Evolutionary conservation across 1,139 yeast genomes (phyloP), one percentile per base, ranked within the genome.

Genomic region (Protomyces macrosporus): DNA sequence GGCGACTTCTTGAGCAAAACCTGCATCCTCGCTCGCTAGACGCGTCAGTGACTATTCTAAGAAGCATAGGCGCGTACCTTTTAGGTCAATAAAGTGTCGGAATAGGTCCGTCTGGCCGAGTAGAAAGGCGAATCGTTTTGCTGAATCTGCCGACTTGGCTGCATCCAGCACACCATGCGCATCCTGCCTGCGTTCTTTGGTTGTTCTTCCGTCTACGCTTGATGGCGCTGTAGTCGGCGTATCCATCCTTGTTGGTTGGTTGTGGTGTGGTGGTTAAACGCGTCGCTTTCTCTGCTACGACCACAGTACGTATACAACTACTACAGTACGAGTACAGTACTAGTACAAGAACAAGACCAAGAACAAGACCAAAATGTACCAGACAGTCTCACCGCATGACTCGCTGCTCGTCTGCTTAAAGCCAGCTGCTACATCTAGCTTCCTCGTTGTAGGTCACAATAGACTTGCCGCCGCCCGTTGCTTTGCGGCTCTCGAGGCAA

Each of bases 61-160:
- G 4, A 10, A 6, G n/a, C 45, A 35, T 10, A n/a, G 30, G 32
- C 14, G 84, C 53, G 87, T 80, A 7, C 96, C 93, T 69, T 86
- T 84, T 55, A 86, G 79, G 71, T 90, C 93, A 66, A 93, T 89
- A 73, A 93, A 93, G 72, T 90, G 91, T 62, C 95, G 84, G 72
- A 93, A 93, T 66, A 91, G 77, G 57, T 69, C 69, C 5, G 96
- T 88, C 55, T 91, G 78, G 0, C 95, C 90, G 60, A 93, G 77
- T 59, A 93, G 78, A 72, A 91, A 89, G 71, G 86, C 85, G 79
- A 90, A 90, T 66, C 98, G 78, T 70, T 81, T 84, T 7, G 90
- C 84, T 0, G 96, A 84, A 71, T 88, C 96, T n/a, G 36, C 60
- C 4, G 55, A 52, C 74, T 88, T 60, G 32, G 58, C 63, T 9